A percentile compares a stretch with the other conserved stretches of the same genome.
Conservation (phyloP, 345 rosid genomes). For the Boechera retrofracta region DNA sequence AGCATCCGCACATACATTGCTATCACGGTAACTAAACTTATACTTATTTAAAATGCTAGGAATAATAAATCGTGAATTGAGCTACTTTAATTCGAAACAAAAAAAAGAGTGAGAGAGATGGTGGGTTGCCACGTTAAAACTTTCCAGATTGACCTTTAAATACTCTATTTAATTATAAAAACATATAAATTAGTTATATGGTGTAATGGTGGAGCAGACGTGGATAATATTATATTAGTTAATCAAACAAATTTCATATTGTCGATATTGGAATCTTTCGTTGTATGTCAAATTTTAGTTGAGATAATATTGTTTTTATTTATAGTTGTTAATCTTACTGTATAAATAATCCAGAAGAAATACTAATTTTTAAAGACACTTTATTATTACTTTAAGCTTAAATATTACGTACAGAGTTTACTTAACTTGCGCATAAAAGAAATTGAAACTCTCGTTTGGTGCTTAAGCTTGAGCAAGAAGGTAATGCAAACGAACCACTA, state of each 20-base stretch:
- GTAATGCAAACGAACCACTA: slow-evolving; percentile 20
- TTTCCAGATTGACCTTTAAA: slow-evolving; percentile 5
- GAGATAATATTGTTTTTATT: background rate
- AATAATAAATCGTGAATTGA: background rate
- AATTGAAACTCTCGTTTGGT: slow-evolving; percentile 24
- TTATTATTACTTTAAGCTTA: background rate
- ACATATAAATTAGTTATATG: background rate
- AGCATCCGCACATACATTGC: no score
- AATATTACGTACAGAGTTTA: background rate
- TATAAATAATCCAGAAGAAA: background rate
- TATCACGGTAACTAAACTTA: no score
- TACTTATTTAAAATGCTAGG: background rate
- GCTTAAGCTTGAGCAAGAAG: slow-evolving; percentile 47
- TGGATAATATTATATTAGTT: slow-evolving; percentile 16
- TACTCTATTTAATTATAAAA: background rate
- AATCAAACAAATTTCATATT: background rate
- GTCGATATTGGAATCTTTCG: slow-evolving; percentile 8
- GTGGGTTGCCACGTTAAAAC: slow-evolving; percentile 28
- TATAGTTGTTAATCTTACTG: background rate
- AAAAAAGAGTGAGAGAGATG: background rate
- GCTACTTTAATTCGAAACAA: no score
- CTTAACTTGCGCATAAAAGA: background rate
- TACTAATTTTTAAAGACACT: background rate
- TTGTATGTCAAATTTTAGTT: background rate
- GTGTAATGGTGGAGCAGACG: slow-evolving; percentile 30